phyloP scores from a whole-genome alignment of 1,284 basidiomycete species.

The Inonotus hispidus region DNA sequence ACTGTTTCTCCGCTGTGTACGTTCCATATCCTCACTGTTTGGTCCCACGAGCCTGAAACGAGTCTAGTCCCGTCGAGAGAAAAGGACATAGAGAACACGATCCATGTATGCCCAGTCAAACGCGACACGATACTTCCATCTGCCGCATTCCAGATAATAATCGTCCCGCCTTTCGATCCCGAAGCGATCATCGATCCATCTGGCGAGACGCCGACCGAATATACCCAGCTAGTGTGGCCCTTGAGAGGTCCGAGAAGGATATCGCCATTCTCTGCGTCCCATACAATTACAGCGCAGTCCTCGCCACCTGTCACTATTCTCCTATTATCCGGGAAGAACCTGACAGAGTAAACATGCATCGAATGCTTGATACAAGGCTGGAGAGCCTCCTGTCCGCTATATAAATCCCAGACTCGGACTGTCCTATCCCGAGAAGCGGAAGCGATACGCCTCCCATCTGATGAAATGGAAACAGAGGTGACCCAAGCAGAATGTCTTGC shows the following conservation, averaged over 20 bases:
- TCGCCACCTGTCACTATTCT: conserved; percentile 12
- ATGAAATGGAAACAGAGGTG: conserved; percentile 3
- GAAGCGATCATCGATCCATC: conserved; percentile 7
- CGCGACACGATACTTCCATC: neutral
- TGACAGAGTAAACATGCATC: conserved; percentile 7
- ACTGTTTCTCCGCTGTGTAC: neutral
- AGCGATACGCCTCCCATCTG: neutral
- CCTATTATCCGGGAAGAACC: conserved; percentile 10
- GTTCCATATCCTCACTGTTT: conserved; percentile 19
- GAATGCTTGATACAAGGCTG: neutral
- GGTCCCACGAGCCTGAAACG: no score
- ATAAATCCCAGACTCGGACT: conserved; percentile 18
- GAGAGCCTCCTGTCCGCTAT: neutral
- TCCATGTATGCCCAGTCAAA: no score
- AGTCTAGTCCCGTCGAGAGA: no score
- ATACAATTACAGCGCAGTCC: conserved; percentile 1
- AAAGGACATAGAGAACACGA: no score
- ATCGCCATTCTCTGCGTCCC: neutral
- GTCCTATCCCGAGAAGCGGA: conserved; percentile 11
- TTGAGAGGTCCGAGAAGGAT: conserved; percentile 26
- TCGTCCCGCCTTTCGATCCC: neutral
- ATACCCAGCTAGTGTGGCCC: neutral
- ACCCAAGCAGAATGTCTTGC: neutral
- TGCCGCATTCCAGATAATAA: conserved; percentile 6
- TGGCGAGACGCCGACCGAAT: conserved; percentile 3